phyloP scores from a whole-genome alignment of 306 rosid species.

The Prinsepia uniflora region DNA sequence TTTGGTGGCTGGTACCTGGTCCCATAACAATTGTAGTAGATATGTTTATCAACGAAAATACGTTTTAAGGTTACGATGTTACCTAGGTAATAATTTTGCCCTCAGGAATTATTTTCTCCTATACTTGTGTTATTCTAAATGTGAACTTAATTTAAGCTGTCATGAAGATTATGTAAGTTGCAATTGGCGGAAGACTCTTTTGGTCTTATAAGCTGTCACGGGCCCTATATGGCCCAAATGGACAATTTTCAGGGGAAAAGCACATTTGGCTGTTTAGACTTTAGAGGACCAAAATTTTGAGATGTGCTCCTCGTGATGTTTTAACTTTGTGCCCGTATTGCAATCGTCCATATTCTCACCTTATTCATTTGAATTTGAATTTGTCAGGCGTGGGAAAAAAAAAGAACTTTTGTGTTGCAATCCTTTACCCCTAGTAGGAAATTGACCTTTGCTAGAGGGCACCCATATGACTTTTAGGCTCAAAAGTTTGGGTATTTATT shows the following conservation, averaged over 20 bases:
- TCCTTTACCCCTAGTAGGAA: not conserved
- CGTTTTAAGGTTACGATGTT: slow-evolving; percentile 16
- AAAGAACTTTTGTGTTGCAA: not conserved
- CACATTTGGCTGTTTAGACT: too few species aligned
- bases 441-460: not conserved
- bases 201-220: too few species aligned
- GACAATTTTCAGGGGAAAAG: too few species aligned
- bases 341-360: too few species aligned
- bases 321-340: too few species aligned
- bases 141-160: not conserved
- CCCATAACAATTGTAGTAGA: slow-evolving; percentile 25
- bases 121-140: not conserved
- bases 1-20: slow-evolving; percentile 28
- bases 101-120: not conserved
- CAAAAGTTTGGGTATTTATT: not conserved
- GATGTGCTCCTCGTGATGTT: too few species aligned
- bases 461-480: not conserved
- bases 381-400: too few species aligned
- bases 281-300: too few species aligned
- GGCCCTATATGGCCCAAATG: too few species aligned
- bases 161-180: not conserved
- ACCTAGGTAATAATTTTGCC: slow-evolving; percentile 12
- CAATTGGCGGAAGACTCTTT: not conserved
- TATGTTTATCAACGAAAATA: slow-evolving; percentile 22
- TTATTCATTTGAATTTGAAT: too few species aligned